Percentiles rank a stretch among this genome's conserved stretches.
These are phyloP conservation scores for Aspergillus fumigatus DNA, from an alignment of 2,329 filamentous ascomycete species.

Conservation along the genomic window DNA sequence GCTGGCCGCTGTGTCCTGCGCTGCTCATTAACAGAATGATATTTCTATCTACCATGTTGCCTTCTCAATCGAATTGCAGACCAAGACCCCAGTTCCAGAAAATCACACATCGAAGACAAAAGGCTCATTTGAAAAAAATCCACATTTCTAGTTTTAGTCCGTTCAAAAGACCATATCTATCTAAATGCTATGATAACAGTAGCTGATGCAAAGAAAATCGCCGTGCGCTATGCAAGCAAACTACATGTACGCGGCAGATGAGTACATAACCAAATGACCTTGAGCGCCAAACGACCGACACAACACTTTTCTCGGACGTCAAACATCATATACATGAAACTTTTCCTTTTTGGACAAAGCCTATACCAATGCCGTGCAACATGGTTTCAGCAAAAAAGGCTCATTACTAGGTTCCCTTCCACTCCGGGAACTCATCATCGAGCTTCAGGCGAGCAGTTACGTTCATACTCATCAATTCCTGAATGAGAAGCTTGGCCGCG, in stretches of 20 bases:
- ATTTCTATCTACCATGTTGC: not conserved
- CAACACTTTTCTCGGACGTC: not conserved
- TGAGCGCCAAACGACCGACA: conserved; percentile 3
- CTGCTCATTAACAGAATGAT: not conserved
- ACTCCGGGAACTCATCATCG: conserved; percentile 81
- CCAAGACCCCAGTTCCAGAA: not conserved
- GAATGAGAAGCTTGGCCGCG: conserved; percentile 90
- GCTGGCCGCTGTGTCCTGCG: not conserved
- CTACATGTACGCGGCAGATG: conserved; percentile 7
- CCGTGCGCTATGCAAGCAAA: conserved; percentile 23
- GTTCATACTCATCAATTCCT: conserved; percentile 98
- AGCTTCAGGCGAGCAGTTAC: conserved; percentile 88
- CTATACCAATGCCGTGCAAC: not conserved
- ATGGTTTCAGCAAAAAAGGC: not conserved
- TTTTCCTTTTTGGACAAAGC: not conserved
- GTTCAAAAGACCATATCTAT: not conserved
- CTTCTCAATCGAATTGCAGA: not conserved
- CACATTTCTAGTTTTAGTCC: not conserved
- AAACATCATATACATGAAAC: not conserved
- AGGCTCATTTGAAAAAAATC: not conserved
- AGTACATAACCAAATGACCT: not conserved
- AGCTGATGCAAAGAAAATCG: conserved; percentile 7
- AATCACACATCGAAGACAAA: not conserved
- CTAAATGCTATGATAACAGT: not conserved
- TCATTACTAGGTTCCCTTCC: conserved; percentile 28